Conservation (phyloP, 768 basidiomycete species). For the Russula earlei region DNA sequence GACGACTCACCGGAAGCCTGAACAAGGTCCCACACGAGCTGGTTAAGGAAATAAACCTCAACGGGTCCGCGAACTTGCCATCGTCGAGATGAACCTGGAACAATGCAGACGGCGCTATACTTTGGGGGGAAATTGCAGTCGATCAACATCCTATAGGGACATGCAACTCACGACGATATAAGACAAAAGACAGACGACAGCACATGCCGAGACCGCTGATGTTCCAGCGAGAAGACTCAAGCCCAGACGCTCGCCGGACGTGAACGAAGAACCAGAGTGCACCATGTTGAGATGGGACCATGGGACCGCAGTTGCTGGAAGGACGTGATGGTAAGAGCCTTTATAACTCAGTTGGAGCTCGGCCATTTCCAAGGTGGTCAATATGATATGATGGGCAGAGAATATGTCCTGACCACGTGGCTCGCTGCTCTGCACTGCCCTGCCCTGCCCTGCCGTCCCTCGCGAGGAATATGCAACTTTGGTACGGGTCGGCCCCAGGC, state of each 20-base stretch:
- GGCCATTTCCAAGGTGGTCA: too few relatives aligned
- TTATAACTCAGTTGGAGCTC: too few relatives aligned
- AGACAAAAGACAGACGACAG: slow-evolving; percentile 19
- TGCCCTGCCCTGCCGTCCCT: too few relatives aligned
- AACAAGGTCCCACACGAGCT: slow-evolving; percentile 24
- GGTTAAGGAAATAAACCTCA: slow-evolving; percentile 24
- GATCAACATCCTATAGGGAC: not conserved
- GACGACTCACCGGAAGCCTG: slow-evolving; percentile 20
- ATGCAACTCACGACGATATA: slow-evolving; percentile 21
- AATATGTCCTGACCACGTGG: too few relatives aligned
- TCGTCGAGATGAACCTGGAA: slow-evolving; percentile 10
- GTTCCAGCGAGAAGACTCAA: slow-evolving; percentile 21
- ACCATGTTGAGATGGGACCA: not conserved
- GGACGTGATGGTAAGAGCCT: not conserved
- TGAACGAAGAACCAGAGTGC: not conserved
- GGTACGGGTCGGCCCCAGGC: too few relatives aligned
- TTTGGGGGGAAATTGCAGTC: not conserved
- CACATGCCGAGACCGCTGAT: slow-evolving; percentile 19
- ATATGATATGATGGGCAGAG: too few relatives aligned
- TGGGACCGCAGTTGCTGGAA: not conserved
- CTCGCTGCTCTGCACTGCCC: too few relatives aligned
- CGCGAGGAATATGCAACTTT: too few relatives aligned
- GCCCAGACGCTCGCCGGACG: slow-evolving; percentile 22
- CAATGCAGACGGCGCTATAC: slow-evolving; percentile 18
- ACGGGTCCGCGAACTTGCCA: slow-evolving; percentile 20